Base-by-base conservation (phyloP, 139 green algal genomes). In the Eudorina sp. region DNA sequence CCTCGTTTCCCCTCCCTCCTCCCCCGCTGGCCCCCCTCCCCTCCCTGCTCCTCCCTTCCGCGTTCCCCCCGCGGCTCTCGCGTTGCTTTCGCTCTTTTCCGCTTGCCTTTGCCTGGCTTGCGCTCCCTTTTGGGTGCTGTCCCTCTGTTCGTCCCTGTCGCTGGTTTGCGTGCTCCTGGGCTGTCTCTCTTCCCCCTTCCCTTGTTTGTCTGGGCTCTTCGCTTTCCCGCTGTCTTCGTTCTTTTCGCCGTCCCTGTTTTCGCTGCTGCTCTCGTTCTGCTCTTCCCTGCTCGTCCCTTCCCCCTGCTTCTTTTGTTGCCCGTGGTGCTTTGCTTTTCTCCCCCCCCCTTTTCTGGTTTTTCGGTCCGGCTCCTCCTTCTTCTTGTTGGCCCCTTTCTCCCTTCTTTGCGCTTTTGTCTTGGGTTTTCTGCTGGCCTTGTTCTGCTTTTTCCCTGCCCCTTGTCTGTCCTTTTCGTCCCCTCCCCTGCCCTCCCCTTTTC, bases 11-110 rank as follows among this genome's bases (percentile, higher is more conserved):
- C 51, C 51, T 16, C 51, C 51, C 51, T 16, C 51, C 51, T 58
- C 51, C 51, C 16, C 51, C 51, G 13, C 13, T 58, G 51, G 51
- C 51, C 16, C 51, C 16, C 51, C 51, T 16, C 51, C 51, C 16
- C 51, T 16, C 16, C 16, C 13, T 58, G 13, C 51, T 58, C 51
- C 51, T 16, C 51, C 51, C 51, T 16, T 58, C 51, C 51, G 51
- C 16, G 51, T 58, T 16, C 51, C 51, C 51, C 51, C 51, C 51
- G 51, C 16, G 51, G 51, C 51, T 86, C 86, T 77, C 81, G 89
- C 72, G 93, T 96, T 34, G 93, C 95, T 87, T 91, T 96, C 74
- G 94, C 92, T 89, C 96, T 95, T 88, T 95, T 96, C 79, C 95
- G 94, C 92, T 82, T 95, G 41, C 93, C 96, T 62, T 55, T 96